Conservation (phyloP, 306 rosid species). For the Datisca glomerata region DNA sequence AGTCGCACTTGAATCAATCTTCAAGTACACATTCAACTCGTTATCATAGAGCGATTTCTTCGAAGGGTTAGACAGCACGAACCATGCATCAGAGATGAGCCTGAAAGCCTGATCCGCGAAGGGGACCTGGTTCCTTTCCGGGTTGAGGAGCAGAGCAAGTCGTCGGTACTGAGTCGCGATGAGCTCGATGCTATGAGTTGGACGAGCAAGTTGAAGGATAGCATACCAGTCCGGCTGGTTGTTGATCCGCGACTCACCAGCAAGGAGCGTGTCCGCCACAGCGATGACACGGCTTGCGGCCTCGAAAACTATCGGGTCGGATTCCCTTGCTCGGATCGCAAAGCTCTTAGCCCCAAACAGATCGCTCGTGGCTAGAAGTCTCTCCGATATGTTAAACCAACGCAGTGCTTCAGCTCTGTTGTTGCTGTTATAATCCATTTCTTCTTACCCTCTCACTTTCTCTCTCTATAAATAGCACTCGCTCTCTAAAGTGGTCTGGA, state of each 20-base stretch:
- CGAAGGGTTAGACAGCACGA: slow-evolving; percentile 46
- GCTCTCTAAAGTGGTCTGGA: too few species aligned
- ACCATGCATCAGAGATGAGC: slow-evolving; percentile 75
- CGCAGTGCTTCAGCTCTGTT: slow-evolving; percentile 69
- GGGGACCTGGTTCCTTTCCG: slow-evolving; percentile 41
- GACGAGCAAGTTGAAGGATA: slow-evolving; percentile 47
- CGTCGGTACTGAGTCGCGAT: slow-evolving; percentile 70
- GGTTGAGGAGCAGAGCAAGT: slow-evolving; percentile 58
- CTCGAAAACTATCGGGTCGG: slow-evolving; percentile 56
- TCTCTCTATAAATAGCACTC: too few species aligned
- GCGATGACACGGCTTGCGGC: slow-evolving; percentile 52
- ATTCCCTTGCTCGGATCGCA: slow-evolving; percentile 79
- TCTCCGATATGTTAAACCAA: slow-evolving; percentile 76
- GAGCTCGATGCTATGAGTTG: slow-evolving; percentile 50
- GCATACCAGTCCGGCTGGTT: slow-evolving; percentile 50
- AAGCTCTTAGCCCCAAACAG: slow-evolving; percentile 63
- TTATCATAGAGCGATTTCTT: slow-evolving; percentile 51
- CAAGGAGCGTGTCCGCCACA: slow-evolving; percentile 65
- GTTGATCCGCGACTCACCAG: slow-evolving; percentile 51
- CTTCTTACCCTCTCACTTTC: not conserved
- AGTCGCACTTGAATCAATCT: slow-evolving; percentile 18
- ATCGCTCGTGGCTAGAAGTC: slow-evolving; percentile 64
- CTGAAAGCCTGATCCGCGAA: slow-evolving; percentile 53
- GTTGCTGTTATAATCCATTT: slow-evolving; percentile 11
- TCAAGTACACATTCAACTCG: slow-evolving; percentile 30